Percentiles rank a stretch among this genome's conserved stretches.
Evolutionary conservation across 2,329 filamentous ascomycete species (phyloP).

Genomic region (Ophiosphaerella herpotricha): DNA sequence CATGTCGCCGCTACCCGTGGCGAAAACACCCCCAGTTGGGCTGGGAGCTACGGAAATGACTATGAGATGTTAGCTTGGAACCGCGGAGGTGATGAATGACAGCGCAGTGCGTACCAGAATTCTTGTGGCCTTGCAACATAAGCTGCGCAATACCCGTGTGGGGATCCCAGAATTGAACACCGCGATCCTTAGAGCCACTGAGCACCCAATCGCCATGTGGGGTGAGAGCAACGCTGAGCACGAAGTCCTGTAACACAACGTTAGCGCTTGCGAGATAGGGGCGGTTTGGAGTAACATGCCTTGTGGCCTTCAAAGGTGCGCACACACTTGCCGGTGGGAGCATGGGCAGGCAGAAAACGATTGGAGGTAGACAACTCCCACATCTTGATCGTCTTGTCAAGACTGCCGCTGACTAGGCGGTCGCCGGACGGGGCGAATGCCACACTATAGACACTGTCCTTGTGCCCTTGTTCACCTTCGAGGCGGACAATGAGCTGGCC

Average conservation of each 20-base stretch:
- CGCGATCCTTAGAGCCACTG: slow-evolving; percentile 94
- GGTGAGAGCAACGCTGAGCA: slow-evolving; percentile 91
- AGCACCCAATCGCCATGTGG: slow-evolving; percentile 95
- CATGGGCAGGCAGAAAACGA: slow-evolving; percentile 66
- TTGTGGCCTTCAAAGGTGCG: slow-evolving; percentile 98
- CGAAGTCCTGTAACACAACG: slow-evolving; percentile 73
- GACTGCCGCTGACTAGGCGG: slow-evolving; percentile 88
- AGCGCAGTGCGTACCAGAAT: slow-evolving; percentile 65
- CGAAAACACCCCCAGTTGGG: slow-evolving; percentile 85
- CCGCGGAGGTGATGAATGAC: not conserved
- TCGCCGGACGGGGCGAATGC: slow-evolving; percentile 93
- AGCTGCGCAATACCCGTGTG: slow-evolving; percentile 91
- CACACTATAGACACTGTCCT: slow-evolving; percentile 95
- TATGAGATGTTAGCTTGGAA: slow-evolving; percentile 38
- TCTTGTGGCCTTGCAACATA: slow-evolving; percentile 99
- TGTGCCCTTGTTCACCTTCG: slow-evolving; percentile 91
- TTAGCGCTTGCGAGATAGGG: slow-evolving; percentile 2
- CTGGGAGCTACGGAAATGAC: slow-evolving; percentile 97
- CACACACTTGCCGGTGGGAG: slow-evolving; percentile 89
- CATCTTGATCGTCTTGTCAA: slow-evolving; percentile 99
- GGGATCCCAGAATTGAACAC: slow-evolving; percentile 98
- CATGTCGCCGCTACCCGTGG: slow-evolving; percentile 97
- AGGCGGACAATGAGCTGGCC: slow-evolving; percentile 89
- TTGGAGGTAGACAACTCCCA: slow-evolving; percentile 86
- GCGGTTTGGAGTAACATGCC: slow-evolving; percentile 54